These are phyloP conservation scores for Murraya paniculata DNA, from an alignment of 345 rosid species.

Conservation along the genomic window DNA sequence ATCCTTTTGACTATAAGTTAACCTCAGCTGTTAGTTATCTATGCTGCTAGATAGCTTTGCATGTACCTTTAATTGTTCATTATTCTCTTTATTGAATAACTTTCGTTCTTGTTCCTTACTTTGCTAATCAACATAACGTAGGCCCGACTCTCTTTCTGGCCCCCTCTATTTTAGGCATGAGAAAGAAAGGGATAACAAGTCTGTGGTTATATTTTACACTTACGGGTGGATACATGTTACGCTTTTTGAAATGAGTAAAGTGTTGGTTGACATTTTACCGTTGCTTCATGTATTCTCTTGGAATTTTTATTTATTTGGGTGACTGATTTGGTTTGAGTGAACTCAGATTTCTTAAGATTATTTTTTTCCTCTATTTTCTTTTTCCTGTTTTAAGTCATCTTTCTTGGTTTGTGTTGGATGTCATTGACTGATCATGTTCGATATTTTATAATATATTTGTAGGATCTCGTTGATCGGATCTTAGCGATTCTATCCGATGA, in stretches of 20 bases:
- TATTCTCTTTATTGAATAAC: not conserved
- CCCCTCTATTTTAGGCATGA: not conserved
- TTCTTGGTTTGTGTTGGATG: not conserved
- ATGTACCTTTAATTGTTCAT: not conserved
- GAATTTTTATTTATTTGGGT: not conserved
- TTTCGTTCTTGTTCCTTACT: not conserved
- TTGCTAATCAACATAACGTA: not conserved
- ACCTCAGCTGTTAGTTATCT: not conserved
- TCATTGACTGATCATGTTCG: not conserved
- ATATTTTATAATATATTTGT: slow-evolving; percentile 20
- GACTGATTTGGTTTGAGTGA: not conserved
- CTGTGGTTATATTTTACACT: not conserved
- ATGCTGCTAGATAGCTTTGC: not conserved
- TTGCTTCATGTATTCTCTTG: not conserved
- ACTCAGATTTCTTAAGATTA: not conserved
- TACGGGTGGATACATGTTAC: not conserved
- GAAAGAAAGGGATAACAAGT: not conserved
- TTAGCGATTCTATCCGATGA: slow-evolving; percentile 63
- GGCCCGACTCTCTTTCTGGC: not conserved
- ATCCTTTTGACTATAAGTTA: not conserved
- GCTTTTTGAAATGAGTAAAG: not conserved
- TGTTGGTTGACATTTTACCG: not conserved
- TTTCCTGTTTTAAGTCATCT: not conserved
- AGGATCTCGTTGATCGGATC: slow-evolving; percentile 93
- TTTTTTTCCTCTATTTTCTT: too few species aligned